phyloP scores from a whole-genome alignment of 2,329 filamentous ascomycete species.

The Moelleriella libera region DNA sequence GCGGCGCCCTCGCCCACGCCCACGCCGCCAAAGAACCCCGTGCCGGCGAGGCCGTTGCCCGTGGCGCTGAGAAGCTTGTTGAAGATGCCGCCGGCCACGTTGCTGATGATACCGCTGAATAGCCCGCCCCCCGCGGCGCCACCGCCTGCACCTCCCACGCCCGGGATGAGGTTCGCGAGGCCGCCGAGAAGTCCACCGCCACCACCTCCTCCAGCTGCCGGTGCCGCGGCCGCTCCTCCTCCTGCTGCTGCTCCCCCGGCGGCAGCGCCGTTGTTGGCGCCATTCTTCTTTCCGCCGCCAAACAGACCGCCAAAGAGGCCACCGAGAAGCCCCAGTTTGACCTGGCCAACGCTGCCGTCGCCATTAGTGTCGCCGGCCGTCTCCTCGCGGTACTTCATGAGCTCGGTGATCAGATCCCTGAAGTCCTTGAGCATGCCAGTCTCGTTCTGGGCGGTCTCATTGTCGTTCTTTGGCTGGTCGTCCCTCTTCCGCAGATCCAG shows the following conservation, averaged over 20 bases:
- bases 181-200: background rate
- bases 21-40: constrained; percentile 11
- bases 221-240: background rate
- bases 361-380: background rate
- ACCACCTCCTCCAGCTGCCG: background rate
- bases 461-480: background rate
- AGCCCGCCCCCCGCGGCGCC: background rate
- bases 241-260: background rate
- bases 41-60: constrained; percentile 4
- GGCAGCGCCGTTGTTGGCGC: background rate
- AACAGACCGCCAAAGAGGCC: background rate
- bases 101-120: constrained; percentile 1
- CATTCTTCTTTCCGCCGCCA: background rate
- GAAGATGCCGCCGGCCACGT: background rate
- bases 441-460: background rate
- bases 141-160: background rate
- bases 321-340: background rate
- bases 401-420: background rate
- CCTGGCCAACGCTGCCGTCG: background rate
- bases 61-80: constrained; percentile 2
- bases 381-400: background rate
- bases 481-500: constrained; percentile 2
- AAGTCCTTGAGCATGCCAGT: background rate
- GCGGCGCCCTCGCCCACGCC: constrained; percentile 11
- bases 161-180: background rate